Evolutionary conservation across 2,329 filamentous ascomycete species (phyloP).

Genomic region (Ophioceras dolichostomum): DNA sequence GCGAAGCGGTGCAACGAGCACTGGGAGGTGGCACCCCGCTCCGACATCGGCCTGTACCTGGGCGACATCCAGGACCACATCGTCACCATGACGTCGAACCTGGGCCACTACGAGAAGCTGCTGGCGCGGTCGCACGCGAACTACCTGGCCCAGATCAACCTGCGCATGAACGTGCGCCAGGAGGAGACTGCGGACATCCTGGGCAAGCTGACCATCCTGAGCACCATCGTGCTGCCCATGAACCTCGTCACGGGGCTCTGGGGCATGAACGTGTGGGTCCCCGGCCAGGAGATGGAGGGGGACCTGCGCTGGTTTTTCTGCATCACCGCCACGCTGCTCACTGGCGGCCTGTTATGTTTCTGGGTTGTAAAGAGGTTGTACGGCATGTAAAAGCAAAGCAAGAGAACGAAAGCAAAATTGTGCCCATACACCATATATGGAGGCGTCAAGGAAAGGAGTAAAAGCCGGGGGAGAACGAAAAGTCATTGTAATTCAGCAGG

Average conservation of each 20-base stretch:
- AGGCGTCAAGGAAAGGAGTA: no score
- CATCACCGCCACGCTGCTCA: constrained; percentile 60
- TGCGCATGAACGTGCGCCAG: constrained; percentile 95
- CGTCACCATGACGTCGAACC: constrained; percentile 93
- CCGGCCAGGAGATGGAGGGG: constrained; percentile 71
- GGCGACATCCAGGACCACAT: constrained; percentile 99
- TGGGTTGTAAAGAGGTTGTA: constrained; percentile 75
- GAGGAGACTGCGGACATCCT: constrained; percentile 93
- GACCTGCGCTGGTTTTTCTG: constrained; percentile 66
- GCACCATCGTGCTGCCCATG: constrained; percentile 96
- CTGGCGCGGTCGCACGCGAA: constrained; percentile 86
- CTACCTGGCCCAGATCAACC: constrained; percentile 98
- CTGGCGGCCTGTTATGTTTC: constrained; percentile 73
- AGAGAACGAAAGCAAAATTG: no score
- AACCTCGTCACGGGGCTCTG: constrained; percentile 98
- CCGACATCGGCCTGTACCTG: constrained; percentile 93
- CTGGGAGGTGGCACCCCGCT: constrained; percentile 90
- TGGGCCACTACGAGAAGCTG: constrained; percentile 93
- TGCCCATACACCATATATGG: no score
- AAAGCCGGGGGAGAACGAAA: no score
- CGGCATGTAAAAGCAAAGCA: constrained; percentile 7
- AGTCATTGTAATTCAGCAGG: no score
- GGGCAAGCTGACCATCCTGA: constrained; percentile 86
- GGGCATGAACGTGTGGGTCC: constrained; percentile 98
- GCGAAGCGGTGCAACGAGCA: constrained; percentile 97